phyloP scores from a whole-genome alignment of 2,329 filamentous ascomycete species.

The Paraphoma chrysanthemicola region DNA sequence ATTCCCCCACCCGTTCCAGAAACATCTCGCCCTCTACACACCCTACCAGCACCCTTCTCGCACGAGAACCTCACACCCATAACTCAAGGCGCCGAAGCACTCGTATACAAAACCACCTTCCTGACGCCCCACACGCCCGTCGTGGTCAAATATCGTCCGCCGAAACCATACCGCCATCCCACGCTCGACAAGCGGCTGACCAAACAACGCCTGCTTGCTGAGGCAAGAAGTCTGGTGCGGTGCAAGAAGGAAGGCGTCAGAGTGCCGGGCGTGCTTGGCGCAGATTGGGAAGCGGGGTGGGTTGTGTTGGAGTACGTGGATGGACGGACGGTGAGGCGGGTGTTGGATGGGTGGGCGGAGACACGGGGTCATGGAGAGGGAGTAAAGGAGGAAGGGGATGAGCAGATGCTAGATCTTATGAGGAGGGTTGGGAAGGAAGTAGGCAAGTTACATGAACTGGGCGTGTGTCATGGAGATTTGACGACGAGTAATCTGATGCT shows the following conservation, averaged over 20 bases:
- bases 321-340: constrained; percentile 72
- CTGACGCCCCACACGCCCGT: constrained; percentile 71
- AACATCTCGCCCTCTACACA: constrained; percentile 33
- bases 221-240: constrained; percentile 83
- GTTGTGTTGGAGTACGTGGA: constrained; percentile 59
- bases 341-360: constrained; percentile 72
- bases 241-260: constrained; percentile 78
- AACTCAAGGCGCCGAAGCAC: constrained; percentile 93
- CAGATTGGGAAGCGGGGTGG: constrained; percentile 68
- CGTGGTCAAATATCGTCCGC: constrained; percentile 89
- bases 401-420: constrained; percentile 64
- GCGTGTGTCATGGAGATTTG: constrained; percentile 91
- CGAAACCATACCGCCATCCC: constrained; percentile 91
- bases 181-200: constrained; percentile 87
- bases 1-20: constrained; percentile 23
- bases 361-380: background rate
- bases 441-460: constrained; percentile 79
- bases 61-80: constrained; percentile 73
- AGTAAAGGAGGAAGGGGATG: constrained; percentile 28
- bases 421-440: constrained; percentile 73
- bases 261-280: constrained; percentile 81
- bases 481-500: constrained; percentile 98
- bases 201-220: constrained; percentile 83
- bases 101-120: constrained; percentile 87
- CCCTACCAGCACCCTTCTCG: constrained; percentile 41